These are phyloP conservation scores for Apiospora koreana DNA, from an alignment of 2,329 filamentous ascomycete genomes.

Conservation along the genomic window DNA sequence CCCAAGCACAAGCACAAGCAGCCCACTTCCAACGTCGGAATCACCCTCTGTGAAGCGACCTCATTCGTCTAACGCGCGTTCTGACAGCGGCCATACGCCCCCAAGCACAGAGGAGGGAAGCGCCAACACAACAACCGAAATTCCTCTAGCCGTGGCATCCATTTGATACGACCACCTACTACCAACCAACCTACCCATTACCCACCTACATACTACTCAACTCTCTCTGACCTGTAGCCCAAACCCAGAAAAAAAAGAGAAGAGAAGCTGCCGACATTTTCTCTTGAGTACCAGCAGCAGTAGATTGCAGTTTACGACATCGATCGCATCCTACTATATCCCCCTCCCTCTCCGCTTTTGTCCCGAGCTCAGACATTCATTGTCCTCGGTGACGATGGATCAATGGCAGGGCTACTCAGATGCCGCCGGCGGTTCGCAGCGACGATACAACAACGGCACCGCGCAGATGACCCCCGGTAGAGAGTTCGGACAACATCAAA, in stretches of 20 bases:
- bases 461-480: constrained; percentile 33
- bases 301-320: constrained; percentile 15
- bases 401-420: constrained; percentile 72
- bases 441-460: constrained; percentile 53
- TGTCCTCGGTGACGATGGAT: constrained; percentile 47
- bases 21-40: background rate
- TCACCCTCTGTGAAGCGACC: constrained; percentile 7
- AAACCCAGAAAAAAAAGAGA: background rate
- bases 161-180: background rate
- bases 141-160: constrained; percentile 2
- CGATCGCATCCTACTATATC: constrained; percentile 9
- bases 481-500: constrained; percentile 31
- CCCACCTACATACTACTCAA: constrained; percentile 1
- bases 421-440: constrained; percentile 57
- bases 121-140: constrained; percentile 14
- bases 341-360: constrained; percentile 18
- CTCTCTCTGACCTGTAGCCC: background rate
- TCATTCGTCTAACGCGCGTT: constrained; percentile 18
- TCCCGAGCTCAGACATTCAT: constrained; percentile 15
- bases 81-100: constrained; percentile 12
- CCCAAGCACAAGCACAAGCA: constrained; percentile 6
- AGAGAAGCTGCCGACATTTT: constrained; percentile 6
- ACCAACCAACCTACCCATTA: constrained; percentile 12
- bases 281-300: constrained; percentile 3
- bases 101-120: constrained; percentile 9